phyloP scores from a whole-genome alignment of 495 filamentous ascomycete species.

The Aspergillus saccharolyticus region DNA sequence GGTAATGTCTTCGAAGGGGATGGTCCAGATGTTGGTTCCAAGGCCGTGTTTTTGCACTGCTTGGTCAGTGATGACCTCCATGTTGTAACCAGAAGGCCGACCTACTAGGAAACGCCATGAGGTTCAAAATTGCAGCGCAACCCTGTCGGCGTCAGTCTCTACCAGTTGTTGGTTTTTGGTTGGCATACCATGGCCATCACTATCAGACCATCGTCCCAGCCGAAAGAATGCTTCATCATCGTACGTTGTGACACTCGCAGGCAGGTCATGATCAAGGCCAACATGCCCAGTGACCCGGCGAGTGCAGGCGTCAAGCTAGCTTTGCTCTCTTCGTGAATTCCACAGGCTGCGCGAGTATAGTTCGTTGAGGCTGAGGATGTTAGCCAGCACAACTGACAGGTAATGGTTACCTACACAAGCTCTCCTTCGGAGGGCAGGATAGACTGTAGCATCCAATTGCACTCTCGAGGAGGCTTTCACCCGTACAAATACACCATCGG shows the following conservation, averaged over 20 bases:
- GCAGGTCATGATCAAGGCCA: slow-evolving; percentile 19
- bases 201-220: slow-evolving; percentile 21
- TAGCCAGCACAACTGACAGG: background rate
- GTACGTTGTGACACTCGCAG: slow-evolving; percentile 14
- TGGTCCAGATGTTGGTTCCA: slow-evolving; percentile 35
- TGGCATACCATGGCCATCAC: slow-evolving; percentile 14
- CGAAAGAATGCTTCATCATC: slow-evolving; percentile 17
- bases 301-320: slow-evolving; percentile 13
- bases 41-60: slow-evolving; percentile 17
- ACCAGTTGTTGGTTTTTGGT: background rate
- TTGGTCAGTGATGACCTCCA: background rate
- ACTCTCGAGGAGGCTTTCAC: slow-evolving; percentile 3
- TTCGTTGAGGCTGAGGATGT: slow-evolving; percentile 18
- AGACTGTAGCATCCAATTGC: slow-evolving; percentile 12
- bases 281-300: slow-evolving; percentile 17
- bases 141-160: background rate
- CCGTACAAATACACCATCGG: slow-evolving; percentile 11
- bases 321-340: slow-evolving; percentile 14
- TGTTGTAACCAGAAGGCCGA: background rate
- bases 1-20: slow-evolving; percentile 36
- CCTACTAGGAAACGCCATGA: slow-evolving; percentile 22
- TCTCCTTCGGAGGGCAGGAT: slow-evolving; percentile 11
- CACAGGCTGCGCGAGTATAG: slow-evolving; percentile 17
- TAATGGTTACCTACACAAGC: slow-evolving; percentile 8
- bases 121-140: slow-evolving; percentile 17